Evolutionary conservation across 345 rosid species (phyloP).

Genomic region (Boechera retrofracta): DNA sequence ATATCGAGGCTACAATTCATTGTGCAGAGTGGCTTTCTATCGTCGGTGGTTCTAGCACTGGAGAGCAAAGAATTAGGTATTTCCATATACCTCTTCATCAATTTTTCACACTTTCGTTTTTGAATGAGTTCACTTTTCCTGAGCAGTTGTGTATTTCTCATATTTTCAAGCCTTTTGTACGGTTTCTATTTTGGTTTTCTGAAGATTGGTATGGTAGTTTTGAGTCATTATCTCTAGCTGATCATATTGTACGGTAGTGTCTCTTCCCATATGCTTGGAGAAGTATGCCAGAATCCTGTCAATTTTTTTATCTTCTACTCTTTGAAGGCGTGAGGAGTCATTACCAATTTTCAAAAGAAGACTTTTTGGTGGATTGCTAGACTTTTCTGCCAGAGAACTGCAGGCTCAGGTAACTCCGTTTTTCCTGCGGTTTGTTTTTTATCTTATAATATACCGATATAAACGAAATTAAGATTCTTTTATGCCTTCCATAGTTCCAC

Average conservation of each 20-base stretch:
- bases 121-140: constrained; percentile 18
- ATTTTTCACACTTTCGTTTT: constrained; percentile 8
- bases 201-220: constrained; percentile 28
- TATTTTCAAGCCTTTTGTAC: constrained; percentile 16
- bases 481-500: constrained; percentile 28
- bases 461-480: constrained; percentile 8
- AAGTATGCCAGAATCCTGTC: constrained; percentile 5
- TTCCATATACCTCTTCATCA: constrained; percentile 22
- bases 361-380: constrained; percentile 93
- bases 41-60: constrained; percentile 97
- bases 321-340: constrained; percentile 92
- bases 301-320: constrained; percentile 24
- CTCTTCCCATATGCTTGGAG: constrained; percentile 29
- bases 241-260: constrained; percentile 20
- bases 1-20: constrained; percentile 98
- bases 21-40: constrained; percentile 99
- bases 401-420: constrained; percentile 80
- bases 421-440: constrained; percentile 15
- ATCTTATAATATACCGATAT: neutral
- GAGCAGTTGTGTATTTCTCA: constrained; percentile 25
- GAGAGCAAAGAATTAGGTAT: constrained; percentile 93
- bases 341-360: constrained; percentile 94
- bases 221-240: constrained; percentile 34
- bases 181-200: constrained; percentile 24
- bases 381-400: constrained; percentile 95